Percentiles rank a stretch among this genome's conserved stretches.
These are phyloP conservation scores for Kalaharituber pfeilii DNA, from an alignment of 2,329 filamentous ascomycete species.

Conservation along the genomic window DNA sequence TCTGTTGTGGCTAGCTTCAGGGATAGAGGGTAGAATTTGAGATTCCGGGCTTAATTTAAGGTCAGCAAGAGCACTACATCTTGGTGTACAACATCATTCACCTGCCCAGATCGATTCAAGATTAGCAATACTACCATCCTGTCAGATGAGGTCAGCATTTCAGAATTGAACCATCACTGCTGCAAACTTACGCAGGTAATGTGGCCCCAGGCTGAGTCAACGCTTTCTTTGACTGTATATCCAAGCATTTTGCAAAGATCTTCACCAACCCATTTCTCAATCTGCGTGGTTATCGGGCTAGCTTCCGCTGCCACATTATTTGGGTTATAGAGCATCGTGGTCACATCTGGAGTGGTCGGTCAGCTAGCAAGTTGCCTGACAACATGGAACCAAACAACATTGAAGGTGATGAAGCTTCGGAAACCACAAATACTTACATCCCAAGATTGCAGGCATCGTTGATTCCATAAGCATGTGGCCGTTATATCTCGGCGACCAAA, in stretches of 20 bases:
- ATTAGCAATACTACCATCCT: constrained; percentile 32
- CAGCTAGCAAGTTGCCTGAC: not conserved
- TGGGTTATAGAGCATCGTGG: constrained; percentile 36
- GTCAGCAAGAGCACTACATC: not conserved
- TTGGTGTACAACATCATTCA: constrained; percentile 11
- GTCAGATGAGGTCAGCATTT: not conserved
- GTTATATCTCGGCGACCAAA: constrained; percentile 33
- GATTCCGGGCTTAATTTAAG: constrained; percentile 28
- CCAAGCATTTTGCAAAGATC: constrained; percentile 33
- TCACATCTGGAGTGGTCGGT: constrained; percentile 25
- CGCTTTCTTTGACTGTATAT: constrained; percentile 27
- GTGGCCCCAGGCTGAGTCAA: constrained; percentile 30
- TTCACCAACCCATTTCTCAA: constrained; percentile 32
- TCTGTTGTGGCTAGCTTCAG: constrained; percentile 25
- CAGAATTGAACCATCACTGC: not conserved
- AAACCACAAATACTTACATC: constrained; percentile 1
- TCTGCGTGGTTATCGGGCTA: constrained; percentile 31
- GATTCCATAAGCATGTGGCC: constrained; percentile 31
- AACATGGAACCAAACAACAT: no score
- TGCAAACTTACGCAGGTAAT: constrained; percentile 19
- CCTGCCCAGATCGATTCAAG: constrained; percentile 32
- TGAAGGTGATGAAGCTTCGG: not conserved
- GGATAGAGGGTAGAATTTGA: constrained; percentile 34
- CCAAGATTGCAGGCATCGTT: constrained; percentile 10
- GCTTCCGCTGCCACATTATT: constrained; percentile 35